Conservation (phyloP, 2,329 filamentous ascomycete genomes). For the Neonectria sp. region DNA sequence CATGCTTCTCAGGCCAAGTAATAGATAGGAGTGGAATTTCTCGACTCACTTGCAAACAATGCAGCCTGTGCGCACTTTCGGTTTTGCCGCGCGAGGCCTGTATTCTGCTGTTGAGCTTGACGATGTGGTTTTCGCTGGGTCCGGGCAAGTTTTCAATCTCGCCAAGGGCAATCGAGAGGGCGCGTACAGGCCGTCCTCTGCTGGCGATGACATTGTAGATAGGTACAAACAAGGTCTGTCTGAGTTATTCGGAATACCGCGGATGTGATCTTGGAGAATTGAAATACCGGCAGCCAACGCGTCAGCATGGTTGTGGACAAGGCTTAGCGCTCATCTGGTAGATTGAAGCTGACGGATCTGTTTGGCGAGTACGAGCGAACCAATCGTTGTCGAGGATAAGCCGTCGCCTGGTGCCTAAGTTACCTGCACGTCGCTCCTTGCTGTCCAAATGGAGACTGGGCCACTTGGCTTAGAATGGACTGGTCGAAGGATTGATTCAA, state of each 20-base stretch:
- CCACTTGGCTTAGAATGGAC: no score
- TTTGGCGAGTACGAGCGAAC: no score
- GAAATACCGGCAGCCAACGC: background rate
- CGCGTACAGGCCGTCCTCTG: background rate
- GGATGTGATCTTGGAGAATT: background rate
- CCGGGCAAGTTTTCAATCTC: background rate
- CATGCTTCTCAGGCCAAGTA: background rate
- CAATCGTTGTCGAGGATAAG: no score
- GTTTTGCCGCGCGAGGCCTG: background rate
- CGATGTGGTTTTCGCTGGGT: background rate
- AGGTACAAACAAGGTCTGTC: background rate
- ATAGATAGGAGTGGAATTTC: background rate
- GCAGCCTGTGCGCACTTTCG: background rate
- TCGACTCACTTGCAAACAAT: background rate
- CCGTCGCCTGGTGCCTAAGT: no score
- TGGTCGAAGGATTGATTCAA: background rate
- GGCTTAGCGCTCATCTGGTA: no score
- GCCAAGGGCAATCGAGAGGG: background rate
- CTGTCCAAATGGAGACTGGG: no score
- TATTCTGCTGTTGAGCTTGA: background rate
- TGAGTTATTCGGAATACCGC: background rate
- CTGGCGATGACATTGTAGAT: background rate
- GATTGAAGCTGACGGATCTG: no score
- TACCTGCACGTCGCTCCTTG: no score
- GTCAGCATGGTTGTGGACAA: background rate